Base-by-base conservation (phyloP, 345 rosid species). In the Brassica nigra region DNA sequence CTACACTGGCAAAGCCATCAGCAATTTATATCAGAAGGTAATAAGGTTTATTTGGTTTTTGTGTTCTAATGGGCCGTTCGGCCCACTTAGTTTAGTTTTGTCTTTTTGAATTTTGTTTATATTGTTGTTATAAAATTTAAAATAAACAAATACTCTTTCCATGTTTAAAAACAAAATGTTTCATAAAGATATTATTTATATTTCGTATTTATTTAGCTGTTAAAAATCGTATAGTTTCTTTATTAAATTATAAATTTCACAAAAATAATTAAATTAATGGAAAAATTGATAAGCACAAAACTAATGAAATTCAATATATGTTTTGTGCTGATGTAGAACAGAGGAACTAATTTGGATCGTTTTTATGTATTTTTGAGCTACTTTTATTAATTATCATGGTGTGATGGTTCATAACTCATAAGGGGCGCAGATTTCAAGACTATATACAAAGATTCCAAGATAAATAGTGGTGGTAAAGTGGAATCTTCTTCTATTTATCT, bases 11-110 rank as follows among this genome's bases (percentile, higher is more conserved):
- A 16, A 15, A 27, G 6, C 2, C 57, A 12, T 1, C n/a, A 34
- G 6, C 70, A 0, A 49, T 77, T 70, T 62, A 62, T 77, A 70
- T 2, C 9, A 62, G 34, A 2, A 0, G 23, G 2, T 1, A 2
- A 44, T 44, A 58, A 18, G 62, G 30, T 58, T 20, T 57, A 0
- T 57, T 57, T 57, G 2, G 47, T 37, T 39, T 34, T 4, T 61
- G 15, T 58, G 5, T 9, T 58, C 12, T 61, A 73, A 12, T 57
- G 68, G 77, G 73, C 81, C 31, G 6, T 8, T 3, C 4, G 47
- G 73, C 73, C 81, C 76, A 58, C 30, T 58, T 20, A 2, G 30
- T 58, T 58, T 58, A 20, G 30, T 23, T 18, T 7, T 57, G 27
- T 47, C 2, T 14, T 15, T 11, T 11, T 47, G 2, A 1, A 14